Conservation (phyloP, 495 filamentous ascomycete genomes). For the Xylaria intraflava region DNA sequence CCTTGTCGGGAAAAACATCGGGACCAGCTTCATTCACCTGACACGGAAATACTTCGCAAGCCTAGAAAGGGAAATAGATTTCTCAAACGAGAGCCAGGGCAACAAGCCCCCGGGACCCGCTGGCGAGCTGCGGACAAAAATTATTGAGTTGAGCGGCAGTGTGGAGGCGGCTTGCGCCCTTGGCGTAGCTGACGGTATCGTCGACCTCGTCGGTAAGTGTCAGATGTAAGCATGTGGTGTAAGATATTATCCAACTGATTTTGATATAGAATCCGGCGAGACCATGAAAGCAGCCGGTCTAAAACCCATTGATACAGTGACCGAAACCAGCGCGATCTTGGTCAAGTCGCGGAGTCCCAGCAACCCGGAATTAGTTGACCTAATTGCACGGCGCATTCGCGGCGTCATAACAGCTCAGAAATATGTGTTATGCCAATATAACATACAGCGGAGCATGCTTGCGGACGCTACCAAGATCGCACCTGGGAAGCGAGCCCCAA, state of each 20-base stretch:
- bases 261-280: slow-evolving; percentile 80
- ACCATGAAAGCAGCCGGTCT: slow-evolving; percentile 98
- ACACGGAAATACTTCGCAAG: slow-evolving; percentile 72
- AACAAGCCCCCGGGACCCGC: slow-evolving; percentile 15
- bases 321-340: slow-evolving; percentile 77
- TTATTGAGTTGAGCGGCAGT: slow-evolving; percentile 89
- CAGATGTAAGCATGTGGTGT: slow-evolving; percentile 5
- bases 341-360: slow-evolving; percentile 87
- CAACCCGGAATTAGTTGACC: slow-evolving; percentile 66
- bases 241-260: slow-evolving; percentile 1
- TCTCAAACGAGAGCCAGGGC: slow-evolving; percentile 12
- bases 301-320: slow-evolving; percentile 89
- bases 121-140: slow-evolving; percentile 63
- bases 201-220: slow-evolving; percentile 85
- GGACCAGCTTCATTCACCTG: slow-evolving; percentile 87
- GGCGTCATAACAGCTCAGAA: slow-evolving; percentile 95
- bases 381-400: slow-evolving; percentile 74
- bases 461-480: slow-evolving; percentile 68
- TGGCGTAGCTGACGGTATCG: slow-evolving; percentile 92
- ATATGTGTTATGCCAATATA: slow-evolving; percentile 95
- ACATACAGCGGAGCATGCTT: slow-evolving; percentile 66
- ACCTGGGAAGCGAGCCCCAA: slow-evolving; percentile 90
- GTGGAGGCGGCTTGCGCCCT: slow-evolving; percentile 95
- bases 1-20: slow-evolving; percentile 87
- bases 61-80: slow-evolving; percentile 54